These are phyloP conservation scores for Vachellia pachyceras DNA, from an alignment of 306 rosid species.

Conservation along the genomic window DNA sequence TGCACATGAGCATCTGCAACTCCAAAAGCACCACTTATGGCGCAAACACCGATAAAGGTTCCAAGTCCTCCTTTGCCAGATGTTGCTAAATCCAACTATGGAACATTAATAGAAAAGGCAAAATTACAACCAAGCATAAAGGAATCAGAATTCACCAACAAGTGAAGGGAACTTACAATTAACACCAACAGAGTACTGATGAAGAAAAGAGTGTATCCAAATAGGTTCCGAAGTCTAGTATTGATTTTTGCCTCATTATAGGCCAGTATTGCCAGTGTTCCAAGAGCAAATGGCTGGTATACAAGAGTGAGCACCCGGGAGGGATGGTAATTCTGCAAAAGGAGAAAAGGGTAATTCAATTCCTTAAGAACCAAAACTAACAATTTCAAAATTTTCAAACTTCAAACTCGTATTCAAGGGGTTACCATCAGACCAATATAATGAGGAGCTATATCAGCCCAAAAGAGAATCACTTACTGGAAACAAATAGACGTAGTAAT, in stretches of 20 bases:
- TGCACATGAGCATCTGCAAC: conserved; percentile 91
- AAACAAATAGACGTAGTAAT: conserved; percentile 69
- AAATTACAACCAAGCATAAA: conserved; percentile 26
- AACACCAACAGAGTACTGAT: conserved; percentile 60
- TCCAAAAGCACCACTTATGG: conserved; percentile 74
- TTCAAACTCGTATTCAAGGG: too few relatives aligned
- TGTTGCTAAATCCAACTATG: conserved; percentile 81
- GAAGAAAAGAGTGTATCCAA: conserved; percentile 73
- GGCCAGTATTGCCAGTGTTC: conserved; percentile 58
- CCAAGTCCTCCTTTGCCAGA: conserved; percentile 86
- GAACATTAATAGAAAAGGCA: conserved; percentile 24
- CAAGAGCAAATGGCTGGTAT: conserved; percentile 88
- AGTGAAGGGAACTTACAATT: conserved; percentile 55
- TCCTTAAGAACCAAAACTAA: conserved; percentile 5
- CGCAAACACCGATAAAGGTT: conserved; percentile 68
- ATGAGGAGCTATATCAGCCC: neutral
- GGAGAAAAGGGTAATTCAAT: conserved; percentile 14
- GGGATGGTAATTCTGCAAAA: conserved; percentile 74
- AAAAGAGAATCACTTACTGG: conserved; percentile 60
- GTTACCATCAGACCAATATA: neutral
- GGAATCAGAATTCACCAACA: conserved; percentile 17
- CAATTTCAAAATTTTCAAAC: neutral
- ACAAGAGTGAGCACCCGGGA: conserved; percentile 85
- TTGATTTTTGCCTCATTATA: conserved; percentile 72
- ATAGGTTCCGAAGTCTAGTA: conserved; percentile 67